phyloP scores from a whole-genome alignment of 2,329 filamentous ascomycete species.

The Pseudogymnoascus sp. region DNA sequence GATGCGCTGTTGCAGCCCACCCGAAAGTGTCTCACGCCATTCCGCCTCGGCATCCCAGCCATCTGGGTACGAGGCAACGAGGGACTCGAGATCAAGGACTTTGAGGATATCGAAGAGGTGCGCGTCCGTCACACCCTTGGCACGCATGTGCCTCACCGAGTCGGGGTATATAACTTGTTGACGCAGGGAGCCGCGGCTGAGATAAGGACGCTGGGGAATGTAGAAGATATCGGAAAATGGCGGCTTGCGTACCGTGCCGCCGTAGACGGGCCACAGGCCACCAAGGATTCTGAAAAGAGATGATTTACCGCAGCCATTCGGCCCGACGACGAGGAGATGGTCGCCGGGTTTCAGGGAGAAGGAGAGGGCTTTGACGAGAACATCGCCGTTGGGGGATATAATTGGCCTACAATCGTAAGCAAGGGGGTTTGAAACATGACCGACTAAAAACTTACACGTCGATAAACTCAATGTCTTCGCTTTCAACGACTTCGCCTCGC shows the following conservation, averaged over 20 bases:
- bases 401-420: conserved; percentile 54
- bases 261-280: conserved; percentile 95
- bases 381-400: conserved; percentile 91
- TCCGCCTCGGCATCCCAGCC: conserved; percentile 94
- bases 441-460: conserved; percentile 54
- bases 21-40: conserved; percentile 90
- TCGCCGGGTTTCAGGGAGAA: conserved; percentile 82
- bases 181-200: conserved; percentile 82
- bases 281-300: conserved; percentile 93
- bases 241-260: conserved; percentile 85
- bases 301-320: conserved; percentile 95
- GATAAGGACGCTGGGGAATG: conserved; percentile 90
- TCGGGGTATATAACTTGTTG: conserved; percentile 98
- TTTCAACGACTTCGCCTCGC: conserved; percentile 74
- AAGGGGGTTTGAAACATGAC: background rate
- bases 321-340: conserved; percentile 84
- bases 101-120: conserved; percentile 71
- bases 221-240: conserved; percentile 94
- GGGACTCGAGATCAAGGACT: conserved; percentile 72
- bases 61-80: conserved; percentile 66
- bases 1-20: conserved; percentile 88
- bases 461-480: conserved; percentile 73
- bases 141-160: conserved; percentile 75
- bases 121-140: conserved; percentile 71
- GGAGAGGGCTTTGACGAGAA: conserved; percentile 75